These are phyloP conservation scores for Pythium diclinum DNA, from an alignment of 352 stramenopile species.

Conservation along the genomic window DNA sequence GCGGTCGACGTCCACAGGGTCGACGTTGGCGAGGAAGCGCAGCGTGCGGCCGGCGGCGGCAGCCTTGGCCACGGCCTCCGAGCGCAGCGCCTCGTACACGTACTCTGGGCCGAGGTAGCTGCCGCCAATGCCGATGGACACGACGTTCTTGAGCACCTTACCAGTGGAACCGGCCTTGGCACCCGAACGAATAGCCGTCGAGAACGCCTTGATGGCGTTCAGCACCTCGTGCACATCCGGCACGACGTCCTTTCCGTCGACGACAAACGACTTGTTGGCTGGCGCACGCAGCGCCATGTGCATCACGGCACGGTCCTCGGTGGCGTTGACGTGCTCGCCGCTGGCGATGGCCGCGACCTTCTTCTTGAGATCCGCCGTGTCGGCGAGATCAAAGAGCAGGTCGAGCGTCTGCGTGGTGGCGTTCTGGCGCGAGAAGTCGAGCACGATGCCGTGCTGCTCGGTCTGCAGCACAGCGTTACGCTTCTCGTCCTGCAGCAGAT, in stretches of 20 bases:
- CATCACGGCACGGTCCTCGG: slow-evolving; percentile 94
- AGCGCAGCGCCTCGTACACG: slow-evolving; percentile 93
- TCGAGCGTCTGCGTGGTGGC: slow-evolving; percentile 86
- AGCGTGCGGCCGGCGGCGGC: slow-evolving; percentile 85
- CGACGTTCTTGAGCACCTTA: slow-evolving; percentile 93
- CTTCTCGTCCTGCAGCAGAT: slow-evolving; percentile 87
- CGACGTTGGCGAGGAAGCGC: slow-evolving; percentile 97
- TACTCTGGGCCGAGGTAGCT: slow-evolving; percentile 97
- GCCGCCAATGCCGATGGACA: slow-evolving; percentile 96
- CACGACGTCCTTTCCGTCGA: slow-evolving; percentile 96
- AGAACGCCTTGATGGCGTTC: slow-evolving; percentile 93
- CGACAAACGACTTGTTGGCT: slow-evolving; percentile 73
- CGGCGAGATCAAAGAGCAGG: slow-evolving; percentile 91
- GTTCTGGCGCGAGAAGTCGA: slow-evolving; percentile 95
- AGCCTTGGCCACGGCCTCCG: slow-evolving; percentile 83
- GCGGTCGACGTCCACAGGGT: slow-evolving; percentile 95
- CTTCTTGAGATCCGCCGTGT: slow-evolving; percentile 82
- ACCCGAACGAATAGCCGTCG: slow-evolving; percentile 87
- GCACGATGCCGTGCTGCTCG: slow-evolving; percentile 90
- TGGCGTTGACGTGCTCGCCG: slow-evolving; percentile 95
- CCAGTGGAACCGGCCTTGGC: slow-evolving; percentile 89
- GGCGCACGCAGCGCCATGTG: slow-evolving; percentile 95
- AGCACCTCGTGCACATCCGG: slow-evolving; percentile 95
- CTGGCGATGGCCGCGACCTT: slow-evolving; percentile 90
- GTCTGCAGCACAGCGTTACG: slow-evolving; percentile 89